A percentile compares a stretch with the other conserved stretches of the same genome.
phyloP scores from a whole-genome alignment of 257 asterid genomes.

The Solanum bulbocastanum region DNA sequence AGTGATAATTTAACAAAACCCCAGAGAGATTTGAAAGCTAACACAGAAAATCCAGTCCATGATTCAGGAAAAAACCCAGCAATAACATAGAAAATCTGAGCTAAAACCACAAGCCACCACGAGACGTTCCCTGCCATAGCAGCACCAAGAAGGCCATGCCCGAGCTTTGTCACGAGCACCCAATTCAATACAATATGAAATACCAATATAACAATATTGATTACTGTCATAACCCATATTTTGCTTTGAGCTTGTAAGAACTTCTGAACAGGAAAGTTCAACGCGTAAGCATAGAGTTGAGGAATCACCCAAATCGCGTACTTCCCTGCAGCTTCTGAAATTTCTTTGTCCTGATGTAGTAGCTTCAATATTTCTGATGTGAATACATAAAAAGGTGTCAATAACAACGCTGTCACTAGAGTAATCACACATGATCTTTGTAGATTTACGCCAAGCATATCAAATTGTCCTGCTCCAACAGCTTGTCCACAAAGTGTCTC shows the following conservation, averaged over 20 bases:
- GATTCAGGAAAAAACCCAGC: slow-evolving; percentile 61
- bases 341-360: slow-evolving; percentile 28
- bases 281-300: slow-evolving; percentile 64
- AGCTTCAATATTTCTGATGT: slow-evolving; percentile 39
- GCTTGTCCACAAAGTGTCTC: slow-evolving; percentile 93
- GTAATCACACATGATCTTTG: slow-evolving; percentile 75
- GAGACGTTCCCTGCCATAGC: slow-evolving; percentile 74
- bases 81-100: slow-evolving; percentile 61
- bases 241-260: slow-evolving; percentile 85
- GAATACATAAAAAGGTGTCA: slow-evolving; percentile 55
- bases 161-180: slow-evolving; percentile 45
- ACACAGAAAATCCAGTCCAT: slow-evolving; percentile 70
- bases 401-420: slow-evolving; percentile 28
- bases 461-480: slow-evolving; percentile 56
- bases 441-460: slow-evolving; percentile 60
- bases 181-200: slow-evolving; percentile 61
- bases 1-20: slow-evolving; percentile 65
- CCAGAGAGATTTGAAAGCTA: slow-evolving; percentile 49
- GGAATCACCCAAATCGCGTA: slow-evolving; percentile 65
- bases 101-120: slow-evolving; percentile 72
- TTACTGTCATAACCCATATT: slow-evolving; percentile 71
- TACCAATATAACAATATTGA: slow-evolving; percentile 36
- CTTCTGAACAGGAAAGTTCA: slow-evolving; percentile 70
- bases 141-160: slow-evolving; percentile 59
- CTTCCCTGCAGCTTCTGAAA: slow-evolving; percentile 54